These are phyloP conservation scores for Colletotrichum eremochloae DNA, from an alignment of 2,329 filamentous ascomycete species.

Conservation along the genomic window DNA sequence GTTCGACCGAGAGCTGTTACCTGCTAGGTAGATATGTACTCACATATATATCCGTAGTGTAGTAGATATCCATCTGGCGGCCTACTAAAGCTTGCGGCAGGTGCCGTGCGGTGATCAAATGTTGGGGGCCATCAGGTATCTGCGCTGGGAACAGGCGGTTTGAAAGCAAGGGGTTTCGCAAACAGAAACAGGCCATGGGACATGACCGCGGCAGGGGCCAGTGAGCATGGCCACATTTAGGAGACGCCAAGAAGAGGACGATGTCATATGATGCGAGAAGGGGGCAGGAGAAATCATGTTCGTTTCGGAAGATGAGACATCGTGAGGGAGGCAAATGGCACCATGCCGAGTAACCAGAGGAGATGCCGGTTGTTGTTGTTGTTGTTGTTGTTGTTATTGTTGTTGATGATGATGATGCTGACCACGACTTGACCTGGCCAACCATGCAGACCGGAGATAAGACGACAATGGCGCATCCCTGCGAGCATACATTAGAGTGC, in stretches of 20 bases:
- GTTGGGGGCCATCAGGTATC: background rate
- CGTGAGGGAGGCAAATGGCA: background rate
- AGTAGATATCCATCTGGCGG: background rate
- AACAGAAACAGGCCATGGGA: slow-evolving; percentile 29
- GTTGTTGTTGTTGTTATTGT: background rate
- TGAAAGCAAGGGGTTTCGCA: slow-evolving; percentile 21
- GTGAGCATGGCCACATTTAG: slow-evolving; percentile 7
- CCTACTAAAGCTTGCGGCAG: slow-evolving; percentile 6
- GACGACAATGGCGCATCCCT: background rate
- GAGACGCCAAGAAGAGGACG: slow-evolving; percentile 28
- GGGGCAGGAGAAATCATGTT: slow-evolving; percentile 10
- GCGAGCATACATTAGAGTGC: background rate
- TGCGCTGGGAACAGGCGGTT: background rate
- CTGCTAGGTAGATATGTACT: no score
- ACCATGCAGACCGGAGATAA: background rate
- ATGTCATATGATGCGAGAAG: slow-evolving; percentile 17
- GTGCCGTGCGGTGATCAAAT: slow-evolving; percentile 19
- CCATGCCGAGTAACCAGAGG: background rate
- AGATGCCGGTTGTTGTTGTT: background rate
- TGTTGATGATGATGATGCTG: background rate
- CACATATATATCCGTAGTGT: no score
- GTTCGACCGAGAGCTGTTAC: slow-evolving; percentile 11
- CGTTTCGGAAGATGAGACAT: slow-evolving; percentile 39
- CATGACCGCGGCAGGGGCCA: slow-evolving; percentile 27
- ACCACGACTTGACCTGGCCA: background rate